These are phyloP conservation scores for Allium cepa DNA, from an alignment of 106 monocot species.

Conservation along the genomic window DNA sequence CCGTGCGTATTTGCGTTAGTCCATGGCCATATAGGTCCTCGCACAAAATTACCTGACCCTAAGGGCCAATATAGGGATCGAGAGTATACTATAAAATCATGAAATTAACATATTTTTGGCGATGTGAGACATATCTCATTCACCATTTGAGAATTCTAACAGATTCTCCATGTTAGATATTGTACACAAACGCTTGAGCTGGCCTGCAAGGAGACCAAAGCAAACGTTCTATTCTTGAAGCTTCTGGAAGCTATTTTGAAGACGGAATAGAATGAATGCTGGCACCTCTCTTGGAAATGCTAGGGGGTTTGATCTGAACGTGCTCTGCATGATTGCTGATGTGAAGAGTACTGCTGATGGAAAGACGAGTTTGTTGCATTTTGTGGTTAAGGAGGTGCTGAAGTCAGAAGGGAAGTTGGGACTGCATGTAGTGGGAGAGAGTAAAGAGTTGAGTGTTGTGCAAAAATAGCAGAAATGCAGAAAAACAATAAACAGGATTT, in stretches of 20 bases:
- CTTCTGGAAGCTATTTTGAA: slow-evolving; percentile 84
- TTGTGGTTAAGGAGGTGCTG: slow-evolving; percentile 78
- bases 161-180: slow-evolving; percentile 24
- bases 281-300: slow-evolving; percentile 89
- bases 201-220: slow-evolving; percentile 69
- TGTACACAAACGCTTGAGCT: slow-evolving; percentile 44
- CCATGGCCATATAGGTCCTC: no score
- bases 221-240: slow-evolving; percentile 63
- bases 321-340: slow-evolving; percentile 74
- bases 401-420: slow-evolving; percentile 83
- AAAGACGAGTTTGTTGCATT: slow-evolving; percentile 80
- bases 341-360: slow-evolving; percentile 94
- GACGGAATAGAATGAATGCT: slow-evolving; percentile 89
- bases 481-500: no score
- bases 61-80: no score
- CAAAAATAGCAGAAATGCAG: no score
- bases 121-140: no score
- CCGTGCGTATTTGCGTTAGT: no score
- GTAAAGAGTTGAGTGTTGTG: no score
- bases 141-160: no score
- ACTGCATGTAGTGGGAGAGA: no score
- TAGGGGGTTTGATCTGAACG: slow-evolving; percentile 75
- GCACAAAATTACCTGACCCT: no score
- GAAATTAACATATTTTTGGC: no score
- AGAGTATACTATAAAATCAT: no score